These are phyloP conservation scores for Osmanthus fragrans DNA, from an alignment of 257 asterid genomes.

Conservation along the genomic window DNA sequence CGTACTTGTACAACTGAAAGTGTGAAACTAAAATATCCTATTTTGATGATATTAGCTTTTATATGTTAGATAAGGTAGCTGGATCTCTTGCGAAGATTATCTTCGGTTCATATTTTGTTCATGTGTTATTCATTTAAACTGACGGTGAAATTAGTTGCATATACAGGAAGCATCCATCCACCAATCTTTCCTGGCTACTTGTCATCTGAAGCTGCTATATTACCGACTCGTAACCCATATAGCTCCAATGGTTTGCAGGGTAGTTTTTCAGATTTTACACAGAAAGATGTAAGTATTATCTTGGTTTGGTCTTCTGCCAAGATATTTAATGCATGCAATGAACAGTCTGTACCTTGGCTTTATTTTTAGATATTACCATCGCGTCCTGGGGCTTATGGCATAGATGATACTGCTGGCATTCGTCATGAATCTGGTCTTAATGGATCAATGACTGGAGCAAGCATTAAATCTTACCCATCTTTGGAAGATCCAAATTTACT, in stretches of 20 bases:
- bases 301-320: slow-evolving; percentile 12
- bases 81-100: background rate
- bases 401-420: slow-evolving; percentile 33
- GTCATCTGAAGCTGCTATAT: slow-evolving; percentile 50
- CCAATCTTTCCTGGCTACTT: slow-evolving; percentile 54
- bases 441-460: slow-evolving; percentile 43
- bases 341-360: background rate
- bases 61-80: background rate
- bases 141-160: slow-evolving; percentile 21
- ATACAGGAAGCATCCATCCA: slow-evolving; percentile 42
- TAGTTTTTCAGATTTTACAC: slow-evolving; percentile 41
- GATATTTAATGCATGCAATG: slow-evolving; percentile 11
- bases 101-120: background rate
- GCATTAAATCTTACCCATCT: slow-evolving; percentile 45
- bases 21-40: background rate
- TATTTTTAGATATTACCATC: slow-evolving; percentile 47
- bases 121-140: background rate
- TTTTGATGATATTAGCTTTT: background rate
- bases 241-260: slow-evolving; percentile 40
- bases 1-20: background rate
- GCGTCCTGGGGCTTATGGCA: slow-evolving; percentile 41
- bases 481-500: slow-evolving; percentile 49
- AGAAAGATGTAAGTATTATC: slow-evolving; percentile 49
- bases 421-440: slow-evolving; percentile 46
- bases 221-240: slow-evolving; percentile 38